Percentiles rank a stretch among this genome's conserved stretches.
These are phyloP conservation scores for Fusarium nygamai DNA, from an alignment of 2,329 filamentous ascomycete species.

Conservation along the genomic window DNA sequence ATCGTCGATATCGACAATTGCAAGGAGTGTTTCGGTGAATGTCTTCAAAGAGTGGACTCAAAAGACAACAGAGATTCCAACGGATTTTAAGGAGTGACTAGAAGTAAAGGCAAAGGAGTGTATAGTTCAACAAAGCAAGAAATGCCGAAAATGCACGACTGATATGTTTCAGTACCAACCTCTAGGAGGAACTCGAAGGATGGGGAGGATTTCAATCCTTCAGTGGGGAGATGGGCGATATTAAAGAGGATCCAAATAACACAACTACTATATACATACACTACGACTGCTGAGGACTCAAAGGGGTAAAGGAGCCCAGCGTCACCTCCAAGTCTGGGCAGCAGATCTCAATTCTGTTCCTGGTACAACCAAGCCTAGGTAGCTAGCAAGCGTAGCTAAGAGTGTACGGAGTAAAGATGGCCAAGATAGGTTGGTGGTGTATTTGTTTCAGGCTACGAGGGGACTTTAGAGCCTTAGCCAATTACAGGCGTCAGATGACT, in stretches of 20 bases:
- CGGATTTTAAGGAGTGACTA: conserved; percentile 26
- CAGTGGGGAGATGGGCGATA: conserved; percentile 19
- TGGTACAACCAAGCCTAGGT: conserved; percentile 13
- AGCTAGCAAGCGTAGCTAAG: background rate
- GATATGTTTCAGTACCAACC: conserved; percentile 31
- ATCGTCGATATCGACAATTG: background rate
- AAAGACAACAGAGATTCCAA: conserved; percentile 24
- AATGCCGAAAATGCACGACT: conserved; percentile 18
- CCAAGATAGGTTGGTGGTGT: conserved; percentile 17
- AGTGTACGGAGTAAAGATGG: background rate
- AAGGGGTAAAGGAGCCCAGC: conserved; percentile 19
- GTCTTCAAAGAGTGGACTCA: conserved; percentile 23
- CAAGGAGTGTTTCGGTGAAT: conserved; percentile 13
- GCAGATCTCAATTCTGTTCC: conserved; percentile 38
- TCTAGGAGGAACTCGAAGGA: conserved; percentile 27
- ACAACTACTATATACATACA: background rate
- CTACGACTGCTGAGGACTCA: background rate
- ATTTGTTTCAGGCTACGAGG: conserved; percentile 34
- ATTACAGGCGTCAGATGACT: conserved; percentile 22
- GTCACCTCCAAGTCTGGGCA: conserved; percentile 6
- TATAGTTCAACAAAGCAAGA: conserved; percentile 20
- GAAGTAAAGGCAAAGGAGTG: conserved; percentile 39
- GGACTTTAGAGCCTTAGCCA: conserved; percentile 6
- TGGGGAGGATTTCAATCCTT: background rate
- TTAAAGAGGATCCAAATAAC: conserved; percentile 24